A percentile compares a stretch with the other conserved stretches of the same genome.
Evolutionary conservation across 2,329 filamentous ascomycete genomes (phyloP).

Genomic region (Chrysoporthe puriensis): DNA sequence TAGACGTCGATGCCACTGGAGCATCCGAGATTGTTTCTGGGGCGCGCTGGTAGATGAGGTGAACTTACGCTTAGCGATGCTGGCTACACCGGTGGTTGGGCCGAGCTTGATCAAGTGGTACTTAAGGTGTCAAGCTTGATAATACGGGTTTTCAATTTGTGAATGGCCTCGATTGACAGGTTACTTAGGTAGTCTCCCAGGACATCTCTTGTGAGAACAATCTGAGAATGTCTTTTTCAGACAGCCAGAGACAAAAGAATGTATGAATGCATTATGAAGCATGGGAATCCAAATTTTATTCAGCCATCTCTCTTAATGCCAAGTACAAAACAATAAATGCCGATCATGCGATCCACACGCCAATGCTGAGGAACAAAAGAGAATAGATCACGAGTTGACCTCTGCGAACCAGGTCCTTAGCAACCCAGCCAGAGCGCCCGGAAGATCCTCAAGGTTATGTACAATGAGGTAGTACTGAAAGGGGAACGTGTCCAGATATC

Average conservation of each 20-base stretch:
- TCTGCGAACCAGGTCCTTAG: conserved; percentile 95
- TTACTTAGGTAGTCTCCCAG: no score
- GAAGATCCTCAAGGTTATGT: conserved; percentile 87
- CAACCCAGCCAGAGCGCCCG: conserved; percentile 82
- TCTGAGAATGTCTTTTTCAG: no score
- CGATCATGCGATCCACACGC: neutral
- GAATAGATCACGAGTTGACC: conserved; percentile 49
- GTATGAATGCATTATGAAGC: neutral
- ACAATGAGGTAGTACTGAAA: conserved; percentile 98
- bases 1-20: no score
- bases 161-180: no score
- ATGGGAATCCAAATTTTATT: neutral
- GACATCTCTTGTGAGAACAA: no score
- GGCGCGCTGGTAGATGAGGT: no score
- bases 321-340: neutral
- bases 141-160: no score
- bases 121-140: no score
- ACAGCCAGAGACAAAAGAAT: neutral
- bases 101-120: no score
- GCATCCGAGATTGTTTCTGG: no score
- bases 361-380: neutral
- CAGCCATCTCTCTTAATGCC: conserved; percentile 13
- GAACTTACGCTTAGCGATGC: no score
- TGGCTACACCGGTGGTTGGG: no score
- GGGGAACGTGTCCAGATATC: conserved; percentile 93